These are phyloP conservation scores for Ceratobasidium sp. DNA, from an alignment of 1,284 basidiomycete species.

Conservation along the genomic window DNA sequence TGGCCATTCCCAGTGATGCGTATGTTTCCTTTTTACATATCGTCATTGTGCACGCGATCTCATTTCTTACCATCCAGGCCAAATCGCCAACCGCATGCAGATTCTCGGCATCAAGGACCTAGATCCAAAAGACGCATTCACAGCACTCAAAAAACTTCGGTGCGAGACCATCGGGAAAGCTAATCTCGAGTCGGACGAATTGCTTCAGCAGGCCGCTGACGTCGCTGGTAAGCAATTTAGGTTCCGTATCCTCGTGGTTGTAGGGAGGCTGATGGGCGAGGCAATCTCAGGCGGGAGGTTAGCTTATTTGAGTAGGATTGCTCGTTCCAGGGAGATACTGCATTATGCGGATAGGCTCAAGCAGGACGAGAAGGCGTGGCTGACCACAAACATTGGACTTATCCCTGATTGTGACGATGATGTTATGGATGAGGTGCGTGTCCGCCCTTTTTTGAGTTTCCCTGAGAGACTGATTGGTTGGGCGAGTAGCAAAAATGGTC, in stretches of 20 bases:
- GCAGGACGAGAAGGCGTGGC: slow-evolving; percentile 78
- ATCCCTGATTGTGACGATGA: slow-evolving; percentile 84
- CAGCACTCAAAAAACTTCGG: slow-evolving; percentile 60
- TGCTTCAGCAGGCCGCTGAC: slow-evolving; percentile 58
- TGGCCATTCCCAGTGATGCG: slow-evolving; percentile 78
- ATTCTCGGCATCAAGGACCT: slow-evolving; percentile 81
- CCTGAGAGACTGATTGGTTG: not conserved
- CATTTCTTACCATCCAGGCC: slow-evolving; percentile 58
- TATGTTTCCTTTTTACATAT: slow-evolving; percentile 55
- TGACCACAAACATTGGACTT: slow-evolving; percentile 75
- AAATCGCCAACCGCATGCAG: slow-evolving; percentile 77
- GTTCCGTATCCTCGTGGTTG: not conserved
- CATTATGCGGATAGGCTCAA: slow-evolving; percentile 72
- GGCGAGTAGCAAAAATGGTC: slow-evolving; percentile 78
- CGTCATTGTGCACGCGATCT: not conserved
- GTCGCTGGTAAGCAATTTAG: slow-evolving; percentile 55
- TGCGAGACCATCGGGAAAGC: slow-evolving; percentile 48
- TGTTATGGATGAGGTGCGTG: slow-evolving; percentile 79
- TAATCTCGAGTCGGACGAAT: slow-evolving; percentile 46
- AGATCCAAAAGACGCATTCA: slow-evolving; percentile 66
- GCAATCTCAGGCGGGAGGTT: slow-evolving; percentile 74
- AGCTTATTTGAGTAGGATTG: slow-evolving; percentile 74
- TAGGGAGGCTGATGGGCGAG: not conserved
- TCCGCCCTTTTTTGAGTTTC: not conserved
- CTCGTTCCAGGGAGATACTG: slow-evolving; percentile 69